Conservation (phyloP, 2,329 filamentous ascomycete species). For the Chalaropsis thielavioides region DNA sequence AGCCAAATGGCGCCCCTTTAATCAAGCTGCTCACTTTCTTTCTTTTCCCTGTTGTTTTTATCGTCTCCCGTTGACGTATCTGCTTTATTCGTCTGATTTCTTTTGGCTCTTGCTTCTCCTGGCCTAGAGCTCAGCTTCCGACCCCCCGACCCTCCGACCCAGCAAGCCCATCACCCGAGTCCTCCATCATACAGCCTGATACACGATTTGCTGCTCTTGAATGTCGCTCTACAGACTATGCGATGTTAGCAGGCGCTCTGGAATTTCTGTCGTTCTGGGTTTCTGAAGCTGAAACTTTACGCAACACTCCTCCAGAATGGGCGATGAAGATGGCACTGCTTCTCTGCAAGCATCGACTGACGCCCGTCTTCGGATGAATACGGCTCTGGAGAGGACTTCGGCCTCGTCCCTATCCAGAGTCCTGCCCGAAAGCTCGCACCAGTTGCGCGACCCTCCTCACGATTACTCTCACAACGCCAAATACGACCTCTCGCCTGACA, state of each 20-base stretch:
- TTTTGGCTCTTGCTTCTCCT: background rate
- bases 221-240: background rate
- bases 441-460: background rate
- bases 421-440: background rate
- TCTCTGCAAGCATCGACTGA: background rate
- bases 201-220: background rate
- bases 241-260: background rate
- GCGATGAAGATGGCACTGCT: conserved; percentile 2
- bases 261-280: background rate
- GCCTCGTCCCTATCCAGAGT: background rate
- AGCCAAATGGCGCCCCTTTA: background rate
- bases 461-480: background rate
- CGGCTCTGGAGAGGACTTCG: background rate
- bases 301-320: background rate
- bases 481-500: conserved; percentile 6
- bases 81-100: background rate
- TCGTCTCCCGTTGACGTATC: background rate
- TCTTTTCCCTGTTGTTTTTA: background rate
- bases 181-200: background rate
- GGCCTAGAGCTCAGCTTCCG: background rate
- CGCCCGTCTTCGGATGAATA: background rate
- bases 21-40: background rate
- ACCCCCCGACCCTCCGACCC: background rate
- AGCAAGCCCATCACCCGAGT: background rate
- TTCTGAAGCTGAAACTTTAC: background rate